Conservation (phyloP, 345 rosid species). For the Turritis glabra region DNA sequence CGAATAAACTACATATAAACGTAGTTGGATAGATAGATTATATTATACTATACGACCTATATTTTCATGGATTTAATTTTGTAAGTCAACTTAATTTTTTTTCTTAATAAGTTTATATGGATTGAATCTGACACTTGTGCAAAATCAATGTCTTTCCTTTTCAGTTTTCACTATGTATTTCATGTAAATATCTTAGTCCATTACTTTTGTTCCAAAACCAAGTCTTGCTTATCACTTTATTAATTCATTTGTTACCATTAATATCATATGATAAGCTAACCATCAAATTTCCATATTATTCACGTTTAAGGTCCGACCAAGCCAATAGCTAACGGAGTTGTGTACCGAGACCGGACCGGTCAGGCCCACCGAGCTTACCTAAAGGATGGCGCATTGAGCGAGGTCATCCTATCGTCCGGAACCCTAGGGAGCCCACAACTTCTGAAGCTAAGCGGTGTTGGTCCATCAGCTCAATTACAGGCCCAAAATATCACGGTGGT, state of each 20-base stretch:
- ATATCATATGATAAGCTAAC: neutral
- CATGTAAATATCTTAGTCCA: neutral
- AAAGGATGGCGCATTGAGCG: slow-evolving; percentile 43
- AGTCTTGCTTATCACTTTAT: neutral
- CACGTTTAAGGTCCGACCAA: slow-evolving; percentile 34
- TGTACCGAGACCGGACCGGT: slow-evolving; percentile 49
- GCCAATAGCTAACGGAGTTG: slow-evolving; percentile 60
- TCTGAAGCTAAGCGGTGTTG: slow-evolving; percentile 69
- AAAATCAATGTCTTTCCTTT: neutral
- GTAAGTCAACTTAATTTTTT: neutral
- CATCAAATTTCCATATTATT: neutral
- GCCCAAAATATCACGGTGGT: slow-evolving; percentile 50
- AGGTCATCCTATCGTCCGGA: slow-evolving; percentile 62
- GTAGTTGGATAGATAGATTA: neutral
- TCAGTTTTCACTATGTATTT: neutral
- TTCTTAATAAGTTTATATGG: neutral
- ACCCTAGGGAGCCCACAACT: slow-evolving; percentile 81
- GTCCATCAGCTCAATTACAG: slow-evolving; percentile 54
- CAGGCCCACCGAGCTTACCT: slow-evolving; percentile 49
- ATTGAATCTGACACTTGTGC: neutral
- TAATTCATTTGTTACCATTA: neutral
- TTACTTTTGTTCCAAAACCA: neutral
- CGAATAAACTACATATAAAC: neutral
- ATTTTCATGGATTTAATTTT: neutral
- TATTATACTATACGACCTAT: neutral